These are phyloP conservation scores for Cordyceps tenuipes DNA, from an alignment of 2,329 filamentous ascomycete genomes.

Conservation along the genomic window DNA sequence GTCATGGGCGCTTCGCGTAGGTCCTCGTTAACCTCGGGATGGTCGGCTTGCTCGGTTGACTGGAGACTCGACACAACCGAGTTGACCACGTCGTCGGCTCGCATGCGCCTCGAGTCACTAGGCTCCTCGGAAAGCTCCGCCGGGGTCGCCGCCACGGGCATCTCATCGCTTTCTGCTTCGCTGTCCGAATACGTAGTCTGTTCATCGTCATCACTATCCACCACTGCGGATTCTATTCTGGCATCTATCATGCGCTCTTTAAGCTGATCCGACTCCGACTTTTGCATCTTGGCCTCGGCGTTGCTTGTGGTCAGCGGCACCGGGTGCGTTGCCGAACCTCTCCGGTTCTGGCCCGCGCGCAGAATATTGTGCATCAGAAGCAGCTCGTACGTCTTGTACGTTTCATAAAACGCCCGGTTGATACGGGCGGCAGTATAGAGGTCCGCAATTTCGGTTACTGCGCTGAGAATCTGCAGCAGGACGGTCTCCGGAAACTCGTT, in stretches of 20 bases:
- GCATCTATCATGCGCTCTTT: constrained; percentile 20
- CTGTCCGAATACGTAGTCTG: constrained; percentile 17
- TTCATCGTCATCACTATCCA: constrained; percentile 21
- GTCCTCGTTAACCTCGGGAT: neutral
- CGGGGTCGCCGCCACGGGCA: constrained; percentile 6
- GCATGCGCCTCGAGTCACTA: neutral
- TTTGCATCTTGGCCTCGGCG: constrained; percentile 28
- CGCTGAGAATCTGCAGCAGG: constrained; percentile 31
- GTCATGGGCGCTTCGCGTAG: constrained; percentile 28
- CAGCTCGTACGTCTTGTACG: constrained; percentile 37
- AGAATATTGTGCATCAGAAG: constrained; percentile 29
- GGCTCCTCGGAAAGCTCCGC: neutral
- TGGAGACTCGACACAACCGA: neutral
- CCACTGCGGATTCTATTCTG: constrained; percentile 22
- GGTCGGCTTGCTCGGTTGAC: neutral
- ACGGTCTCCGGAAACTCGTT: constrained; percentile 28
- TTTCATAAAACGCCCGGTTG: constrained; percentile 34
- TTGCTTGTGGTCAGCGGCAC: constrained; percentile 19
- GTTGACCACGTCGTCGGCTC: neutral
- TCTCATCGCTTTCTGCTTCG: constrained; percentile 13
- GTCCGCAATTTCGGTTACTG: constrained; percentile 33
- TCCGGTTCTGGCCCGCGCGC: constrained; percentile 20
- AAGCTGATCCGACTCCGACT: constrained; percentile 23
- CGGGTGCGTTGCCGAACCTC: constrained; percentile 13
- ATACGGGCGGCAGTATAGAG: constrained; percentile 34